These are phyloP conservation scores for Lomentospora prolificans DNA, from an alignment of 2,329 filamentous ascomycete species.

Conservation along the genomic window DNA sequence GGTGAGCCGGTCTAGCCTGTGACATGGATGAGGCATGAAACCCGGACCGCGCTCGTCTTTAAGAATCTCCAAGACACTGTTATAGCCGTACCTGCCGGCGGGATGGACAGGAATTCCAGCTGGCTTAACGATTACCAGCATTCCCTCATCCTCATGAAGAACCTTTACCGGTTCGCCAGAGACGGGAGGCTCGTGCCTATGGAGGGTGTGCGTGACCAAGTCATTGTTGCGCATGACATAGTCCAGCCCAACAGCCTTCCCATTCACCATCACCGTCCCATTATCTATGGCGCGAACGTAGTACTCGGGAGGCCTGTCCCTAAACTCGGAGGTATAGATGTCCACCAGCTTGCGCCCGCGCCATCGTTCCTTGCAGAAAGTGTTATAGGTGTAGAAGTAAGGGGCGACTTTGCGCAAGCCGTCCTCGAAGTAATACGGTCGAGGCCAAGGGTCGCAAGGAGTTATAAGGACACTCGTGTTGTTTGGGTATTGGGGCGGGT, in stretches of 20 bases:
- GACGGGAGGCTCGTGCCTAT: conserved; percentile 92
- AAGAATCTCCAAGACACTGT: conserved; percentile 90
- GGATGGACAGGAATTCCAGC: conserved; percentile 92
- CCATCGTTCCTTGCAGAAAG: conserved; percentile 91
- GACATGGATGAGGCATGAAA: conserved; percentile 62
- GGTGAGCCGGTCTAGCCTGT: conserved; percentile 86
- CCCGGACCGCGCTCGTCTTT: conserved; percentile 55
- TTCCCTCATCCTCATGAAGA: conserved; percentile 82
- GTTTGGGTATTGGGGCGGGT: conserved; percentile 7
- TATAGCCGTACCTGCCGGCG: conserved; percentile 90
- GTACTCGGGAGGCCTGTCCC: conserved; percentile 77
- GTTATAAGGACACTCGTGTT: conserved; percentile 18
- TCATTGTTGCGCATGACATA: conserved; percentile 80
- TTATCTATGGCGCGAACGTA: conserved; percentile 76
- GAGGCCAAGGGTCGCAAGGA: conserved; percentile 34
- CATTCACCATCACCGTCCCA: conserved; percentile 73
- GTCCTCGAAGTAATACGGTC: conserved; percentile 68
- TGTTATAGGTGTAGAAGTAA: conserved; percentile 93
- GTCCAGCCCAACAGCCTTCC: conserved; percentile 55
- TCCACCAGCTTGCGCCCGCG: conserved; percentile 70
- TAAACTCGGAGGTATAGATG: conserved; percentile 85
- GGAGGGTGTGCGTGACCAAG: conserved; percentile 82
- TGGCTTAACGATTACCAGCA: conserved; percentile 96
- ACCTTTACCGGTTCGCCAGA: conserved; percentile 69
- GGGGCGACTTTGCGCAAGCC: conserved; percentile 75